phyloP scores from a whole-genome alignment of 148 eudicot genomes.

The Pouteria glomerata region DNA sequence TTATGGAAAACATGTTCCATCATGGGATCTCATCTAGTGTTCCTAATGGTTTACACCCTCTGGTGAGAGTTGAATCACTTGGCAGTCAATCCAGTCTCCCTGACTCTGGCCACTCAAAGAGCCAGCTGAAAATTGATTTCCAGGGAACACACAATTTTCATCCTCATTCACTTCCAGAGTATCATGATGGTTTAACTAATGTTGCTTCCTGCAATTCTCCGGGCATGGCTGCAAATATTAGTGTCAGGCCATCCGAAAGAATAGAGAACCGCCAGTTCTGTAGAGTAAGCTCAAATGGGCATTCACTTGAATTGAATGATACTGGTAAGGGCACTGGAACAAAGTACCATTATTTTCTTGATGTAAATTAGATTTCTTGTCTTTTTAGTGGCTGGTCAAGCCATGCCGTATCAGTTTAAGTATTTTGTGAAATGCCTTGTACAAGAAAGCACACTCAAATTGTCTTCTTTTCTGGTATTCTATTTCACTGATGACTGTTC shows the following conservation, averaged over 20 bases:
- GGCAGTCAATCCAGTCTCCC: constrained; percentile 39
- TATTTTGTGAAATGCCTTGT: background rate
- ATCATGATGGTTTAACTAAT: constrained; percentile 49
- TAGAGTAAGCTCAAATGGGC: constrained; percentile 39
- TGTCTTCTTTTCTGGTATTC: background rate
- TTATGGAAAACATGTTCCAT: constrained; percentile 25
- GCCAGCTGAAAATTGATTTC: constrained; percentile 33
- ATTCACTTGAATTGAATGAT: constrained; percentile 42
- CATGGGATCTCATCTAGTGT: constrained; percentile 61
- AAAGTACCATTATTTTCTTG: background rate
- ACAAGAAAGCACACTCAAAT: background rate
- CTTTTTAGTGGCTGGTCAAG: background rate
- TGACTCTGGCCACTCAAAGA: constrained; percentile 32
- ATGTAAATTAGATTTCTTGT: background rate
- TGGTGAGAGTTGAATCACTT: constrained; percentile 40
- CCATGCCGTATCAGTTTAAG: background rate
- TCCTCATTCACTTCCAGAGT: constrained; percentile 63
- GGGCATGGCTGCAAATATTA: constrained; percentile 27
- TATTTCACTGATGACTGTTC: constrained; percentile 12
- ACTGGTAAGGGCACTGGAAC: constrained; percentile 26
- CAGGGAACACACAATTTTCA: constrained; percentile 33
- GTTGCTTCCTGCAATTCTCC: constrained; percentile 34
- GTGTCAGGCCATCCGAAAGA: constrained; percentile 32
- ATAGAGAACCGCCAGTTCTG: constrained; percentile 39
- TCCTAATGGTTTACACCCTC: constrained; percentile 50